phyloP scores from a whole-genome alignment of 2,329 filamentous ascomycete genomes.

The Aspergillus sp. region DNA sequence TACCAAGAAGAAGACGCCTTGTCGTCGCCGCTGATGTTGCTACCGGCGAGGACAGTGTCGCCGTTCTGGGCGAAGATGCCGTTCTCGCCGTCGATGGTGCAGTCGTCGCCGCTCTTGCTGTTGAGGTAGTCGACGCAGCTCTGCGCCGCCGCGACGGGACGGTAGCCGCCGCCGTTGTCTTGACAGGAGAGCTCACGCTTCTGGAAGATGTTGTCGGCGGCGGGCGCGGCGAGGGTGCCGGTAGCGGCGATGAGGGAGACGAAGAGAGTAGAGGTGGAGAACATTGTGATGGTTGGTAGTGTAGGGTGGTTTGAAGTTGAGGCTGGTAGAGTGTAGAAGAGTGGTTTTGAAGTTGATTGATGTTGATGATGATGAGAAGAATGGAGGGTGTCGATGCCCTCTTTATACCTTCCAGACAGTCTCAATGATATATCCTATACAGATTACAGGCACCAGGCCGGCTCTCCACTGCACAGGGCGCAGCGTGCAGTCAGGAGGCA shows the following conservation, averaged over 20 bases:
- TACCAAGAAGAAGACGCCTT: conserved; percentile 1
- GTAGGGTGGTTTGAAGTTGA: neutral
- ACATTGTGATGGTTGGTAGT: neutral
- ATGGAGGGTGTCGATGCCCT: neutral
- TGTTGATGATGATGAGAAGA: neutral
- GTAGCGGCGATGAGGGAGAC: conserved; percentile 1
- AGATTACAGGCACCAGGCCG: too few species aligned
- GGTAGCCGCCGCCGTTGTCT: conserved; percentile 4
- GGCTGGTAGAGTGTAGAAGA: too few species aligned
- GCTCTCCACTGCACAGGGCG: neutral
- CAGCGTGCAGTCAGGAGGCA: neutral
- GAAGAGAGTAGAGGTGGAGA: neutral
- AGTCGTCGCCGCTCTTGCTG: neutral
- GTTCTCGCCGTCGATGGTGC: neutral
- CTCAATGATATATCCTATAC: too few species aligned
- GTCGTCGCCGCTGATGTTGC: neutral
- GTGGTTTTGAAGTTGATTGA: neutral
- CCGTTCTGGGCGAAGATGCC: neutral
- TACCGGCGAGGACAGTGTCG: neutral
- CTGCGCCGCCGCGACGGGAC: conserved; percentile 1
- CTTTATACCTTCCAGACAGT: neutral
- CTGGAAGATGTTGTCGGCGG: neutral
- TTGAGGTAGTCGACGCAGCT: conserved; percentile 6
- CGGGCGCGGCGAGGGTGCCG: neutral
- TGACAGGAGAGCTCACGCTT: conserved; percentile 5